Evolutionary conservation across 257 asterid genomes (phyloP), one percentile per base, ranked within the genome.

Genomic region (Rehmannia glutinosa): DNA sequence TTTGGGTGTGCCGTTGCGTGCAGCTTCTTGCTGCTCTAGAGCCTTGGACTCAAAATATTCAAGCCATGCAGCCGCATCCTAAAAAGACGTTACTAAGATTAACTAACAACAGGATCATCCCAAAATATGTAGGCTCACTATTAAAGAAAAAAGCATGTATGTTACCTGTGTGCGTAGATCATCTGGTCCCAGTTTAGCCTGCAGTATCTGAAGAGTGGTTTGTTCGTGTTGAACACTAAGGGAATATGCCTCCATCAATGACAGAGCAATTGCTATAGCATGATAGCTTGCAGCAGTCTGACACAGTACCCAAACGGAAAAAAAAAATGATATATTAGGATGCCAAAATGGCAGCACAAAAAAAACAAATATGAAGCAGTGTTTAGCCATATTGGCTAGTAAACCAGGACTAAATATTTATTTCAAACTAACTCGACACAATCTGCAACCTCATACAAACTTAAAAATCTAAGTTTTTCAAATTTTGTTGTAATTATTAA

Each of bases 21-120:
- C 89, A 41, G 96, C 94, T 84, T 86, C 96, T 77, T 88, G 96
- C 80, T 88, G 96, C 79, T 88, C 96, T 78, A 88, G 73, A 49
- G 96, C 93, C 78, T 86, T 88, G 56, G 96, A 88, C 75, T 88
- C 96, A 5, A 88, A 88, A 71, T 88, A 88, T 71, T 88, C 96
- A 49, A 88, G 88, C 96, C 96, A 88, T 58, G 96, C 96, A 58
- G 96, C 91, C 20, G 96, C 96, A 78, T 86, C 93, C 96, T 88
- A 38, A 10, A 71, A 33, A 76, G 60, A 23, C 5, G 2, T 50
- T 20, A 10, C 7, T 50, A 50, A 21, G 13, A 8, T 1, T 47
- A 13, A 17, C 13, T n/a, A 20, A 50, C 15, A 36, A 6, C 1
- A 50, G 11, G 15, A 50, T 50, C 6, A 19, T 50, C 13, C n/a